These are phyloP conservation scores for Tuber umbilicatum DNA, from an alignment of 495 filamentous ascomycete species.

Conservation along the genomic window DNA sequence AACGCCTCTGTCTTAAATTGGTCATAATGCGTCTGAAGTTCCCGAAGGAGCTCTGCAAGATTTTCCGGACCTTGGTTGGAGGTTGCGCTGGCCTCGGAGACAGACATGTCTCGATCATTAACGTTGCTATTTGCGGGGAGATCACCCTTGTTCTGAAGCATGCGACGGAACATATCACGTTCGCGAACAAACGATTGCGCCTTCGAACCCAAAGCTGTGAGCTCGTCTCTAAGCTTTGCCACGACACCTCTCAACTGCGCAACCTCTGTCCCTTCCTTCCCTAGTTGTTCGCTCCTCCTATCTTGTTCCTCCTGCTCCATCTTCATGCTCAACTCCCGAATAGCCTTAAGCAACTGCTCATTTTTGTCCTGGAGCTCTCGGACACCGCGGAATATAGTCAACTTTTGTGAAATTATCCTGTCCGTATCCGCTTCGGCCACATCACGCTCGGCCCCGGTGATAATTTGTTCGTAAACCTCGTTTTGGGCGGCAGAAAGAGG, in stretches of 20 bases:
- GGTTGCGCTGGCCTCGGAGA: constrained; percentile 43
- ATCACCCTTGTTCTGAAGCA: constrained; percentile 71
- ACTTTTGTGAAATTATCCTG: constrained; percentile 73
- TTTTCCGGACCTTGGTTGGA: constrained; percentile 47
- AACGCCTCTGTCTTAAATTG: constrained; percentile 76
- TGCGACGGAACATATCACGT: constrained; percentile 91
- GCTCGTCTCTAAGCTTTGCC: constrained; percentile 56
- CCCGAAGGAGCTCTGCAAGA: constrained; percentile 61
- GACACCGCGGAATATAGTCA: constrained; percentile 76
- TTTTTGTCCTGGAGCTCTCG: constrained; percentile 86
- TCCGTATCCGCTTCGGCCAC: constrained; percentile 73
- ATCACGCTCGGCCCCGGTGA: constrained; percentile 57
- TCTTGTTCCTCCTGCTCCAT: constrained; percentile 86
- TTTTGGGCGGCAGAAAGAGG: constrained; percentile 59
- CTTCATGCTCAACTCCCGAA: constrained; percentile 72
- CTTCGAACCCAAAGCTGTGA: constrained; percentile 62
- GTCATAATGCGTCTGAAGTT: constrained; percentile 85
- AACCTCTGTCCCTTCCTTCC: constrained; percentile 60
- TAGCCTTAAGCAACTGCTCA: constrained; percentile 67
- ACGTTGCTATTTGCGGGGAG: constrained; percentile 44
- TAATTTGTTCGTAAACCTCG: constrained; percentile 60
- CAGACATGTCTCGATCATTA: constrained; percentile 21
- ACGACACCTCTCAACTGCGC: constrained; percentile 38
- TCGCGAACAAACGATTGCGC: constrained; percentile 91
- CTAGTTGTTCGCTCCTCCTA: constrained; percentile 64